phyloP scores from a whole-genome alignment of 805 yeast genomes.

The Debaryomyces tyrocola region DNA sequence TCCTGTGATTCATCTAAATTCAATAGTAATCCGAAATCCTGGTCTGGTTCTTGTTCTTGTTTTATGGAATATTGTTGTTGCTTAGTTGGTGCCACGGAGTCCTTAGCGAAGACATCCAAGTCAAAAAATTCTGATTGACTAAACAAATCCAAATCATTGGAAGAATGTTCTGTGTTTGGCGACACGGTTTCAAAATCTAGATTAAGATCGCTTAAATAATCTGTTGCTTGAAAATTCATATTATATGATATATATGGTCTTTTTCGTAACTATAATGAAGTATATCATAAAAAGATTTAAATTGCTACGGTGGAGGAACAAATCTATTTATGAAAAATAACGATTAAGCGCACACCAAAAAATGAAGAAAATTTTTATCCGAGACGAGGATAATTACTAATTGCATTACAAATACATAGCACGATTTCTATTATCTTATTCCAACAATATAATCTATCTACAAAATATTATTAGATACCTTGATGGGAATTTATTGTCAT shows the following conservation, averaged over 20 bases:
- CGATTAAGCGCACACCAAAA: neutral
- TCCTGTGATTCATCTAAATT: neutral
- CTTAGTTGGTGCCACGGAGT: slow-evolving; percentile 6
- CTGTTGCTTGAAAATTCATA: slow-evolving; percentile 44
- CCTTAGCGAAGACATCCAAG: slow-evolving; percentile 33
- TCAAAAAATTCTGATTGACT: slow-evolving; percentile 40
- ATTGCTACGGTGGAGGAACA: neutral
- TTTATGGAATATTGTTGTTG: slow-evolving; percentile 1
- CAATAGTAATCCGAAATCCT: neutral
- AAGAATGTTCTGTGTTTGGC: slow-evolving; percentile 5
- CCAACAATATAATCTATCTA: too few relatives aligned
- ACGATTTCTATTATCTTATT: too few relatives aligned
- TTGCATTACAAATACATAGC: too few relatives aligned
- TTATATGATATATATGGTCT: neutral
- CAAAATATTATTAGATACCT: too few relatives aligned
- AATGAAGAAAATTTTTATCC: neutral
- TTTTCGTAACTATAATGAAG: neutral
- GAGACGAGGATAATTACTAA: neutral
- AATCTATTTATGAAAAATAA: neutral
- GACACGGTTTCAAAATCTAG: slow-evolving; percentile 32
- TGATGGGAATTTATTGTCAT: too few relatives aligned
- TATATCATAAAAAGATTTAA: neutral
- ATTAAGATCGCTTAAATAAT: slow-evolving; percentile 40
- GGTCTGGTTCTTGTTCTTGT: neutral
- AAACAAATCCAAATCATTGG: slow-evolving; percentile 38